Evolutionary conservation across 1,284 basidiomycete species (phyloP).

Genomic region (Ceratobasidium theobromae): DNA sequence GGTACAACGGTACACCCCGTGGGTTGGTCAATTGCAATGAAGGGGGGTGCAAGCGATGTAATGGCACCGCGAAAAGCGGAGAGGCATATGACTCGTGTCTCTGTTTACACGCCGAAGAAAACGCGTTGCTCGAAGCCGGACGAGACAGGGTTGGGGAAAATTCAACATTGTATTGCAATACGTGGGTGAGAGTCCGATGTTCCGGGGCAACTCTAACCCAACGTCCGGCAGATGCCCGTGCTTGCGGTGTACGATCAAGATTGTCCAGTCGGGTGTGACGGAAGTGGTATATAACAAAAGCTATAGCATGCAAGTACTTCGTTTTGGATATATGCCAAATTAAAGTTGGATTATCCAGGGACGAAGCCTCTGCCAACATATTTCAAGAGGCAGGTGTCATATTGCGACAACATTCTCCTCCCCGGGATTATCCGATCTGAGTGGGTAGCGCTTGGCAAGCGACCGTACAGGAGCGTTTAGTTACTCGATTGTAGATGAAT

Average conservation of each 20-base stretch:
- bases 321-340: conserved; percentile 12
- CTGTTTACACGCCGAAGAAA: conserved; percentile 98
- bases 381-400: conserved; percentile 78
- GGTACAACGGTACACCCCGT: conserved; percentile 95
- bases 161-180: conserved; percentile 87
- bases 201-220: background rate
- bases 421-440: conserved; percentile 16
- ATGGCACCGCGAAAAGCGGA: conserved; percentile 55
- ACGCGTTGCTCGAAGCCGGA: conserved; percentile 92
- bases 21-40: conserved; percentile 87
- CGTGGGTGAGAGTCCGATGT: too few relatives aligned
- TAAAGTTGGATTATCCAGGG: conserved; percentile 49
- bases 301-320: conserved; percentile 80
- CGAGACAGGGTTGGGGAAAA: conserved; percentile 79
- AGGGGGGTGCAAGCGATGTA: conserved; percentile 83
- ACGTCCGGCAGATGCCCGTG: conserved; percentile 81
- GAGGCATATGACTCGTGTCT: conserved; percentile 79
- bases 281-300: conserved; percentile 95
- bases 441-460: too few relatives aligned
- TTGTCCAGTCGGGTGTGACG: conserved; percentile 90
- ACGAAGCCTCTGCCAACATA: conserved; percentile 75
- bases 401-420: conserved; percentile 63
- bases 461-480: too few relatives aligned
- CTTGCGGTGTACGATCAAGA: conserved; percentile 93
- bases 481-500: too few relatives aligned